Evolutionary conservation across 2,329 filamentous ascomycete genomes (phyloP), one percentile per base, ranked within the genome.

Genomic region (Taxawa tesnikishii): DNA sequence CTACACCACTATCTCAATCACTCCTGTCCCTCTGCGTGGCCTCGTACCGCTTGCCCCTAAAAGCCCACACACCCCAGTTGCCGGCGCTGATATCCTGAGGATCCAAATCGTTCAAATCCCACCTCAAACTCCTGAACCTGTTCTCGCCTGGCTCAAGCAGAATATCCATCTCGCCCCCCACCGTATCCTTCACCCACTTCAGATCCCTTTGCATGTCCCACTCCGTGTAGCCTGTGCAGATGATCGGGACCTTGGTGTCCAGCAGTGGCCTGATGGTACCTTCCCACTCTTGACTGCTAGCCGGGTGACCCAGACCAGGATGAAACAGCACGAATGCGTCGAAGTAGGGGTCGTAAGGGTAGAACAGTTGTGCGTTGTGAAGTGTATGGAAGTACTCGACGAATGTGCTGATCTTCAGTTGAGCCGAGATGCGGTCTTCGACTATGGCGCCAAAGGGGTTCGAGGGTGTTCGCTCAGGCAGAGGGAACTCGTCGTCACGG

Each of bases 331-430:
- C 77, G 52, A 98, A 94, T 57, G 83, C 90, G 64, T 98, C 90
- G 56, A 98, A 94, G 62, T 98, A 98, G 1, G 90, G 90, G 53
- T 98, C 90, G 53, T 92, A 94, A 0, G 92, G 90, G 36, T 82
- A 75, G 62, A 96, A 98, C 52, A 87, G 73, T 29, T 84, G 80
- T 0, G 88, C 82, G 53, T 85, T 75, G 62, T 98, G 88, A 45
- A 98, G 73, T 3, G 83, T 96, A 59, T 98, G 88, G 63, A 92
- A 98, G 62, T 98, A 94, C 47, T 98, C 90, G 31, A 96, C 88
- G 49, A 87, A 94, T 1, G 92, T 98, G 55, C 80, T 90, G 50
- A 98, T 93, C 65, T 98, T 98, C 74, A 96, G 76, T 43, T 80
- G 79, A 34, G 80, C 76, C 51, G 80, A 83, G 6, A 98, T 70